Base-by-base conservation (phyloP, 768 basidiomycete species). In the Multifurca ochricompacta region DNA sequence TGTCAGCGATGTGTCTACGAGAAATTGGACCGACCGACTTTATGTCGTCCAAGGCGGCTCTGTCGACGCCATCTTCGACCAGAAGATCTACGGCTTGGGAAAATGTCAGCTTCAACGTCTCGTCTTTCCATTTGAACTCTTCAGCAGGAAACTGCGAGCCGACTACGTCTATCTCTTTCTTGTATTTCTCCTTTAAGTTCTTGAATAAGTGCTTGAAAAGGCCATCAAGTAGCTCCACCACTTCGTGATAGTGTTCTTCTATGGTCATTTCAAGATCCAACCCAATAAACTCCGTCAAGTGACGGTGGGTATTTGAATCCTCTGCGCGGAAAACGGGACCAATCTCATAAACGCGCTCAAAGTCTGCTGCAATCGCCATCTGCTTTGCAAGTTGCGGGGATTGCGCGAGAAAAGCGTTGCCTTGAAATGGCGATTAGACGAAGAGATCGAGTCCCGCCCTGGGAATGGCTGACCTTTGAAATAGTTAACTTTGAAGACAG, bases 211-310 rank as follows among this genome's bases (percentile, higher is more conserved):
- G 72, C 60, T 91, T 75, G 67, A 98, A 82, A 67, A 98, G 77
- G 41, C 76, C 78, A 67, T 99, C 96, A 54, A 99, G 79, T 21
- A 92, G 70, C 63, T 96, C 92, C 75, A 98, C 77, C 32, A 93
- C 93, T 70, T 99, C 96, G 71, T 98, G 94, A 66, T 98, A 99
- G 68, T 98, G 93, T 68, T 97, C 94, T 69, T 98, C 93, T 62
- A 99, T 92, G 4, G 84, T 78, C 96, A 99, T 98, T 70, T 99
- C 96, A 61, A 99, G 78, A 87, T 99, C 96, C 62, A 99, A 85
- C 27, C 96, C 96, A 60, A 92, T 87, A 71, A 97, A 99, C 70
- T 99, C 96, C 18, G 96, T 98, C 73, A 99, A 77, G 74, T 99
- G 96, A 47, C 96, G 87, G 67, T 97, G 91, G 3, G 96, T 98